Evolutionary conservation across 2,329 filamentous ascomycete genomes (phyloP).

Genomic region (Alternaria infectoria): DNA sequence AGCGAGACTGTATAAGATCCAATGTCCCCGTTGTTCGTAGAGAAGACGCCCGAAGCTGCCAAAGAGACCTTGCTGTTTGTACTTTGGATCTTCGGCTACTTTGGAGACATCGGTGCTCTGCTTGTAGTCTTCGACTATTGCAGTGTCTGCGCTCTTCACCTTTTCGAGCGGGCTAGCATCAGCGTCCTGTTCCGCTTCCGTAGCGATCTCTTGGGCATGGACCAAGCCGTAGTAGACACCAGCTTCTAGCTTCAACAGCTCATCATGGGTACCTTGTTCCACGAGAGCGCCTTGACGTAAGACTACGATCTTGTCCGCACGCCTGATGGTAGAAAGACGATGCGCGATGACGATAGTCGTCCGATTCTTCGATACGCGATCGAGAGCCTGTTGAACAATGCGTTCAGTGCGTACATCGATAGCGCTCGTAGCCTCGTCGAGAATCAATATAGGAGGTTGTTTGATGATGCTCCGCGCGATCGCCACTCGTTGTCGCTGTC

Average conservation of each 20-base stretch:
- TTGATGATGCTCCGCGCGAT: slow-evolving; percentile 75
- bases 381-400: slow-evolving; percentile 64
- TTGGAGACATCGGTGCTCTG: slow-evolving; percentile 4
- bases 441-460: slow-evolving; percentile 68
- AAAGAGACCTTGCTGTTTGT: slow-evolving; percentile 38
- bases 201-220: slow-evolving; percentile 49
- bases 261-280: slow-evolving; percentile 78
- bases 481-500: slow-evolving; percentile 82
- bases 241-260: slow-evolving; percentile 65
- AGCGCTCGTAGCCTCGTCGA: slow-evolving; percentile 79
- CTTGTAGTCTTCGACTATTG: slow-evolving; percentile 11
- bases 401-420: slow-evolving; percentile 63
- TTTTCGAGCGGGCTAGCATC: slow-evolving; percentile 24
- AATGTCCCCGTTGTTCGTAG: slow-evolving; percentile 44
- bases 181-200: slow-evolving; percentile 26
- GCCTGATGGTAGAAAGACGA: slow-evolving; percentile 74
- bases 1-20: slow-evolving; percentile 40
- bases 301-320: slow-evolving; percentile 80
- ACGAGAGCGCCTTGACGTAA: slow-evolving; percentile 72
- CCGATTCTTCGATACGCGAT: slow-evolving; percentile 65
- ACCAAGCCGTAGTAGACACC: slow-evolving; percentile 74
- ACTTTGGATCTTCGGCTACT: slow-evolving; percentile 29
- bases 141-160: slow-evolving; percentile 22
- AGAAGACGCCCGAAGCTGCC: slow-evolving; percentile 43
- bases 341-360: slow-evolving; percentile 83